A percentile compares a stretch with the other conserved stretches of the same genome.
phyloP scores from a whole-genome alignment of 192 early-diverging fungal genomes.

The Dissophora ornata region DNA sequence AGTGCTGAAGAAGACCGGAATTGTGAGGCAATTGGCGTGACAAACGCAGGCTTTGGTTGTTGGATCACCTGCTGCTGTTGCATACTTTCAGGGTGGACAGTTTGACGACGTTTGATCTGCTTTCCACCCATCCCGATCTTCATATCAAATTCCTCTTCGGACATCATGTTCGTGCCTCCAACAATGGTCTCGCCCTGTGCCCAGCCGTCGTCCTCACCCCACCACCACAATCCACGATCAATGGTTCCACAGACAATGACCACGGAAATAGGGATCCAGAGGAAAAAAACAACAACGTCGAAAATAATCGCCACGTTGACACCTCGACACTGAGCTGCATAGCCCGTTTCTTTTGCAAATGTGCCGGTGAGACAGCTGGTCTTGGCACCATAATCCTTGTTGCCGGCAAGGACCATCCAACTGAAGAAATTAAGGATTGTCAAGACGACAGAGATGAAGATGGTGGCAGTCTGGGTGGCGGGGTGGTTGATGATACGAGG shows the following conservation, averaged over 20 bases:
- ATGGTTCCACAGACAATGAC: conserved; percentile 54
- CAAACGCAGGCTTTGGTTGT: conserved; percentile 47
- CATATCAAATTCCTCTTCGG: conserved; percentile 53
- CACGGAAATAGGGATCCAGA: conserved; percentile 50
- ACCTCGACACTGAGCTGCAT: conserved; percentile 29
- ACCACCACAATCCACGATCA: conserved; percentile 54
- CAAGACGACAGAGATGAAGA: conserved; percentile 38
- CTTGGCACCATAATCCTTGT: conserved; percentile 29
- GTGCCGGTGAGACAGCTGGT: conserved; percentile 9
- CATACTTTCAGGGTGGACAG: conserved; percentile 32
- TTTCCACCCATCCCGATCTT: conserved; percentile 45
- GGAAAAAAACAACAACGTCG: conserved; percentile 34
- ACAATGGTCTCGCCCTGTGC: conserved; percentile 26
- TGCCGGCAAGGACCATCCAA: conserved; percentile 34
- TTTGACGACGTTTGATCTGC: conserved; percentile 37
- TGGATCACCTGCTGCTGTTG: conserved; percentile 32
- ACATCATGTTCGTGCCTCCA: conserved; percentile 50
- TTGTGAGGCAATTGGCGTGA: conserved; percentile 49
- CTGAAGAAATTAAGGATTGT: conserved; percentile 53
- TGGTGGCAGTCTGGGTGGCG: conserved; percentile 45
- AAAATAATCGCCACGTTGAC: conserved; percentile 42
- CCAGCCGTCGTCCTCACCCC: conserved; percentile 53
- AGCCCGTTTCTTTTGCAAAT: conserved; percentile 11
- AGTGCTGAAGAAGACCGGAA: conserved; percentile 17
- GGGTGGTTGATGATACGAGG: conserved; percentile 51